Evolutionary conservation across 495 filamentous ascomycete genomes (phyloP), one percentile per base, ranked within the genome.

Genomic region (Antarctomyces pellizariae): DNA sequence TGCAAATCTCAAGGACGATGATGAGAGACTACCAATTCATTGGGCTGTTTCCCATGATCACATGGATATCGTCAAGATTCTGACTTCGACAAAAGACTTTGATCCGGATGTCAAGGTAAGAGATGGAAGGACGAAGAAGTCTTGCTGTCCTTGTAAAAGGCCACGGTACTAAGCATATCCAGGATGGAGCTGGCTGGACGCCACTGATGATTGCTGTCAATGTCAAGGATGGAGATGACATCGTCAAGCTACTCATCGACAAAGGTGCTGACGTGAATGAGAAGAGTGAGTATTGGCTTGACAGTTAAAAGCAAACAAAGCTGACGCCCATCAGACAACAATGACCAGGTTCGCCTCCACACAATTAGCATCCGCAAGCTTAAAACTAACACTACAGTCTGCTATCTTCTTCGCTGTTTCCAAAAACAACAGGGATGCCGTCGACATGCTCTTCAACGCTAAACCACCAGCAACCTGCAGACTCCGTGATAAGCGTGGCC

Each of bases 181-280:
- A 78, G 67, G 86, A 97, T 44, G 80, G 71, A 10, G 71, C 68
- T 5, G 83, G 84, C 28, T 97, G 86, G 86, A 89, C 84, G 7
- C 74, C 78, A 1, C 56, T 93, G 13, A 93, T 93, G 83, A 92
- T 93, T 28, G 75, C 84, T 6, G 62, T 74, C 6, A 82, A 71
- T 34, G 56, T 90, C 18, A 70, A 70, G 36, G 74, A 76, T 27
- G 62, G 53, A 14, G 75, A 77, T 15, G 55, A 54, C 2, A 38
- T 76, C 4, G 59, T 90, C 7, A 67, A 83, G 16, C 45, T 91
- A 3, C 59, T 95, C 2, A 57, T 97, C 0, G 46, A 54, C n/a
- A 78, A 73, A 39, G 78, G 61, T 16, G 82, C 80, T 2, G 80
- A 92, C 34, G 74, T 84, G 3, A 78, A 71, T 42, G 48, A 62